Conservation (phyloP, 2,329 filamentous ascomycete species). For the Xylaria sp. region DNA sequence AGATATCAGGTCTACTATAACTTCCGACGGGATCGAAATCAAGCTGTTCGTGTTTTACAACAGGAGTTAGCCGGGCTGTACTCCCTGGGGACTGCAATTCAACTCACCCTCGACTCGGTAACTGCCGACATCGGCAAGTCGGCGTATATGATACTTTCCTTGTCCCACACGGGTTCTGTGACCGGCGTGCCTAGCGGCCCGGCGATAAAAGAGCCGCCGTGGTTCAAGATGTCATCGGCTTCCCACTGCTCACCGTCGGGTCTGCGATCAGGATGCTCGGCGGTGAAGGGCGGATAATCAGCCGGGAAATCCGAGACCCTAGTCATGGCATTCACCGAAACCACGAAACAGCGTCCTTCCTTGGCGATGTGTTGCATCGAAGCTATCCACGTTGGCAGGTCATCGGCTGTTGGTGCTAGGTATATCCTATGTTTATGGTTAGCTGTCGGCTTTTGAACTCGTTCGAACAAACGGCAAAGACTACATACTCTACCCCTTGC, state of each 20-base stretch:
- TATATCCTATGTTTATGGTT: slow-evolving; percentile 45
- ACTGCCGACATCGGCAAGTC: slow-evolving; percentile 50
- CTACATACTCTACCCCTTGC: slow-evolving; percentile 53
- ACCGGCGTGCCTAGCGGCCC: slow-evolving; percentile 53
- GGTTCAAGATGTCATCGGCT: slow-evolving; percentile 52
- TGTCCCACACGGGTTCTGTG: slow-evolving; percentile 54
- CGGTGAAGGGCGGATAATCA: slow-evolving; percentile 55
- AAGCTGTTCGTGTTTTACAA: slow-evolving; percentile 45
- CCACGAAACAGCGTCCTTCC: slow-evolving; percentile 56
- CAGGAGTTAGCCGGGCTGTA: slow-evolving; percentile 15
- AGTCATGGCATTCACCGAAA: slow-evolving; percentile 55
- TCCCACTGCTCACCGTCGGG: slow-evolving; percentile 52
- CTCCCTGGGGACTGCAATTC: background rate
- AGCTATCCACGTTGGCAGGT: slow-evolving; percentile 51
- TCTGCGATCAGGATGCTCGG: slow-evolving; percentile 52
- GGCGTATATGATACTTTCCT: slow-evolving; percentile 53
- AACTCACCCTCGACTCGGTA: slow-evolving; percentile 52
- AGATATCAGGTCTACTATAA: slow-evolving; percentile 54
- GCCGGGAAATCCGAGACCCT: slow-evolving; percentile 54
- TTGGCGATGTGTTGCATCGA: slow-evolving; percentile 59
- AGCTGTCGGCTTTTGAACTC: slow-evolving; percentile 3
- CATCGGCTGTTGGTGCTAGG: slow-evolving; percentile 49
- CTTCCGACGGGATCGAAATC: slow-evolving; percentile 56
- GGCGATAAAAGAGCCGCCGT: slow-evolving; percentile 55
- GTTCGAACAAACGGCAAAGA: too few species aligned